Evolutionary conservation across 306 rosid genomes (phyloP).

Genomic region (Neltuma alba): DNA sequence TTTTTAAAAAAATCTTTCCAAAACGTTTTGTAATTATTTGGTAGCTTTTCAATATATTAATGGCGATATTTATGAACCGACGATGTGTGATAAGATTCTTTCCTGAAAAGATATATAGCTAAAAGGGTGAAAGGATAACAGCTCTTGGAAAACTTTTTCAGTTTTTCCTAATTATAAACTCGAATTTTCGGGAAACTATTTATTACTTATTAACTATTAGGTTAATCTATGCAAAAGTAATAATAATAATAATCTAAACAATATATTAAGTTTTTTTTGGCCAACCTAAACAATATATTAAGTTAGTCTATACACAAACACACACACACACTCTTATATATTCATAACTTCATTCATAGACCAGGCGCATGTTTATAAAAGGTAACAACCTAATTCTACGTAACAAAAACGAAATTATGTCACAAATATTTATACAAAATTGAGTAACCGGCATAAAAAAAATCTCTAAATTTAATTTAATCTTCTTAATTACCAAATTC

Average conservation of each 20-base stretch:
- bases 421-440: background rate
- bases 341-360: background rate
- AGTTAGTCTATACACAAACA: too few relatives aligned
- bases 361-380: background rate
- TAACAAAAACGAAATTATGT: background rate
- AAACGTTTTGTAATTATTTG: too few relatives aligned
- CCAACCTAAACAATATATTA: too few relatives aligned
- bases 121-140: background rate
- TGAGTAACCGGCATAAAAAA: background rate
- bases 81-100: constrained; percentile 6
- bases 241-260: background rate
- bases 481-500: background rate
- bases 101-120: background rate
- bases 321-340: too few relatives aligned
- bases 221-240: background rate
- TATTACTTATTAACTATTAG: background rate
- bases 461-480: background rate
- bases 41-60: too few relatives aligned
- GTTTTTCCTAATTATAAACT: background rate
- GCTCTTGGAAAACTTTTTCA: background rate
- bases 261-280: too few relatives aligned
- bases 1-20: too few relatives aligned
- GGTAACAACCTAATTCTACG: background rate
- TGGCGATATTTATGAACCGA: too few relatives aligned
- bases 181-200: background rate